Evolutionary conservation across 176 grass and related monocot species (phyloP), one percentile per base, ranked within the genome.

Genomic region (Stipa capillata): DNA sequence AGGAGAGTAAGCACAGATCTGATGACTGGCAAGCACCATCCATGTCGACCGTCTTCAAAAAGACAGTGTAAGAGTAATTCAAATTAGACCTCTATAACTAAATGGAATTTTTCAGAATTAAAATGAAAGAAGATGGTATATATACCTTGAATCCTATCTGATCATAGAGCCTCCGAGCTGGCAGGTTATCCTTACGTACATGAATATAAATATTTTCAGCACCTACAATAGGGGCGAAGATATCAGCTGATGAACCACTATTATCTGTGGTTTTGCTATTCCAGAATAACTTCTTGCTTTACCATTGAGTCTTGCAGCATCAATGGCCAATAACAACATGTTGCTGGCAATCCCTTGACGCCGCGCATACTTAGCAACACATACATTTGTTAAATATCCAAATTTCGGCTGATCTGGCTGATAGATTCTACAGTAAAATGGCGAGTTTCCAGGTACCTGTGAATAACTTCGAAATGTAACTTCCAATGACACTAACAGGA

Each of bases 271-370:
- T 41, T 60, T 66, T 33, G 11, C 13, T 81, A 62, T 27, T 72
- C 8, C 7, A 64, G 72, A 75, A 65, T 53, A 79, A 37, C 6
- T 45, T 76, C 47, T 12, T 74, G 32, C 13, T 77, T 88, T 91
- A 94, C 92, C 92, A 86, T 84, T 81, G 50, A 85, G 58, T 69
- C 41, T 89, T 37, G 92, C 86, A 47, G 86, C 80, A 67, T 94
- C 86, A 78, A 89, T 81, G 54, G 92, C 88, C 54, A 91, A 86
- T 58, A 90, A 74, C 33, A 94, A 44, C 92, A 94, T 81, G 77
- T 91, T 94, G 72, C 83, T 91, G 32, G 86, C 92, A 52, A 94
- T 91, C 74, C 92, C 83, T 84, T 91, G 79, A 27, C 88, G 92
- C 6, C 92, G 84, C 67, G 80, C 86, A 84, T 84, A 83, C 60